Base-by-base conservation (phyloP, 208 protist genomes). In the Crithidia bombi region DNA sequence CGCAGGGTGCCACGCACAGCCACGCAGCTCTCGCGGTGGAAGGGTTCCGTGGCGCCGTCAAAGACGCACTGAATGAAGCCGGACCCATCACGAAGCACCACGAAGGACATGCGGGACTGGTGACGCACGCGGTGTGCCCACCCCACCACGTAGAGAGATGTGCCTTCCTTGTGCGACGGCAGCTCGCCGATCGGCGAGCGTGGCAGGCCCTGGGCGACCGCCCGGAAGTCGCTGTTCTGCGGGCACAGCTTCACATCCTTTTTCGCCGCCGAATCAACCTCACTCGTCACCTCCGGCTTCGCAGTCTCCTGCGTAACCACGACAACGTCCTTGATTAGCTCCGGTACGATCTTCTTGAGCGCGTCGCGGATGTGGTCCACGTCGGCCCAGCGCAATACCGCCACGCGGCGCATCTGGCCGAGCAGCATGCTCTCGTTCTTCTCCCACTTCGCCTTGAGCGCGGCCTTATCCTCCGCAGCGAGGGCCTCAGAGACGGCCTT, bases 61-160 rank as follows among this genome's bases (percentile, higher is more conserved):
- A 99, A 92, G 35, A 99, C 97, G 67, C 73, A 84, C 85, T 99
- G 98, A 35, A 99, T 83, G 74, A 87, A 98, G 50, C 98, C 94
- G 50, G 92, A 91, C 33, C 98, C 98, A 80, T 99, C 98, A 61
- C 98, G 86, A 7, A 99, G 73, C 4, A 97, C 92, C 2, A 99
- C 67, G 79, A 99, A 99, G 21, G 95, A 89, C 73, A 99, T 90
- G 69, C 95, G 93, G 23, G 92, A 92, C 79, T 99, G 97, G 61
- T 92, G 83, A 50, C 98, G 92, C 36, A 98, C 64, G 54, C 86
- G 83, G 74, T 99, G 96, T 2, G 98, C 95, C 98, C 98, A 99
- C 25, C 97, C 98, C 25, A 81, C 26, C 3, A 99, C 69, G 59
- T 89, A 83, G 17, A 99, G 89, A 14, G 78, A 73, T 28, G 61